These are phyloP conservation scores for Cornus florida DNA, from an alignment of 148 eudicot genomes.

Conservation along the genomic window DNA sequence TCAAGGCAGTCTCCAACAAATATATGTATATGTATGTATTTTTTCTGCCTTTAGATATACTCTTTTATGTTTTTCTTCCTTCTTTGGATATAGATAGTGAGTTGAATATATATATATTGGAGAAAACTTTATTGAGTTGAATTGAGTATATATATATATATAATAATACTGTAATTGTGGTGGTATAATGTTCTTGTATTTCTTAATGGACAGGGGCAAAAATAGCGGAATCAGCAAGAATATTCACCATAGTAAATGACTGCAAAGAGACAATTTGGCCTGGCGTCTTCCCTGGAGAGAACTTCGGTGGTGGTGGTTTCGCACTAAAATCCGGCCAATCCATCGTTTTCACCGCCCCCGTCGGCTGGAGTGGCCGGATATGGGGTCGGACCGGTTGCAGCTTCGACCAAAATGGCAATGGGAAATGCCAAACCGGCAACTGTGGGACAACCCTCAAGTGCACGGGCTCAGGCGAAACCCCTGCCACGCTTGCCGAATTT, in stretches of 20 bases:
- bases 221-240: conserved; percentile 40
- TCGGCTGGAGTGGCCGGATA: conserved; percentile 19
- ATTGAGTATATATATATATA: no score
- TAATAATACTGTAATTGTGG: not conserved
- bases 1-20: no score
- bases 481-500: conserved; percentile 28
- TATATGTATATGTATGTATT: no score
- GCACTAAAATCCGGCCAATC: conserved; percentile 24
- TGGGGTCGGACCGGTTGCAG: conserved; percentile 69
- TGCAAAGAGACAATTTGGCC: conserved; percentile 37
- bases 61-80: no score
- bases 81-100: no score
- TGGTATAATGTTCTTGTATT: not conserved
- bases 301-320: conserved; percentile 25
- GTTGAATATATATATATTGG: no score
- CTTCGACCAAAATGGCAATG: conserved; percentile 50
- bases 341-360: conserved; percentile 20
- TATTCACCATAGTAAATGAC: conserved; percentile 40
- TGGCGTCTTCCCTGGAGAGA: conserved; percentile 22
- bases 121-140: no score
- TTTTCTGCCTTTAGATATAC: no score
- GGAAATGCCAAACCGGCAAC: conserved; percentile 54
- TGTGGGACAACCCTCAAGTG: conserved; percentile 61
- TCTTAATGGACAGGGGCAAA: conserved; percentile 34
- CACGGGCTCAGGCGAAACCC: conserved; percentile 30